These are phyloP conservation scores for Kodamaea fukazawae DNA, from an alignment of 805 yeast genomes.

Conservation along the genomic window DNA sequence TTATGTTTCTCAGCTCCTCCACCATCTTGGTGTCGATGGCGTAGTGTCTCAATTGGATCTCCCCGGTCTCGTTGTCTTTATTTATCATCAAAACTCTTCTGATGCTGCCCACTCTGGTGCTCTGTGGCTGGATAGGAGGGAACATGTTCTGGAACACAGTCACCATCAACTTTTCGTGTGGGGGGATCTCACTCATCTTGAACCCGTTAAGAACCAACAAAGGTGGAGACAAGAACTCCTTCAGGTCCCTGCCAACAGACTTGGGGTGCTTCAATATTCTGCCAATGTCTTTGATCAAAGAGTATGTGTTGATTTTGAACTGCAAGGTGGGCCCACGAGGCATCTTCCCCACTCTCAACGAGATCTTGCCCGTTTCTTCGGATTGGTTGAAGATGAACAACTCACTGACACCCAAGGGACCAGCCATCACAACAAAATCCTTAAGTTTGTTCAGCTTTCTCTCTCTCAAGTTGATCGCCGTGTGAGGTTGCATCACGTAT, in stretches of 20 bases:
- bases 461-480: constrained; percentile 85
- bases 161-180: constrained; percentile 76
- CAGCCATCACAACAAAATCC: constrained; percentile 98
- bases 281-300: constrained; percentile 77
- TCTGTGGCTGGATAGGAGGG: constrained; percentile 89
- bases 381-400: constrained; percentile 83
- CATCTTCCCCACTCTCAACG: constrained; percentile 78
- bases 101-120: constrained; percentile 68
- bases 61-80: constrained; percentile 66
- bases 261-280: constrained; percentile 73
- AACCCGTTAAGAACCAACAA: constrained; percentile 92
- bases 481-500: constrained; percentile 92
- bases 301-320: constrained; percentile 72
- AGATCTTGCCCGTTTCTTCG: constrained; percentile 71
- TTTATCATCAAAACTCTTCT: constrained; percentile 83
- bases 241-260: constrained; percentile 60
- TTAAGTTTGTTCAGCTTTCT: constrained; percentile 82
- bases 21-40: constrained; percentile 83
- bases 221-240: constrained; percentile 77
- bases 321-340: constrained; percentile 95
- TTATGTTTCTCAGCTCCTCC: constrained; percentile 70
- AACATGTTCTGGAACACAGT: constrained; percentile 94
- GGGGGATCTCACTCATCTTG: constrained; percentile 60
- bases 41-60: constrained; percentile 84
- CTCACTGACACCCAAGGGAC: constrained; percentile 91